A percentile compares a stretch with the other conserved stretches of the same genome.
These are phyloP conservation scores for Penicillium sp. DNA, from an alignment of 2,329 filamentous ascomycete species.

Conservation along the genomic window DNA sequence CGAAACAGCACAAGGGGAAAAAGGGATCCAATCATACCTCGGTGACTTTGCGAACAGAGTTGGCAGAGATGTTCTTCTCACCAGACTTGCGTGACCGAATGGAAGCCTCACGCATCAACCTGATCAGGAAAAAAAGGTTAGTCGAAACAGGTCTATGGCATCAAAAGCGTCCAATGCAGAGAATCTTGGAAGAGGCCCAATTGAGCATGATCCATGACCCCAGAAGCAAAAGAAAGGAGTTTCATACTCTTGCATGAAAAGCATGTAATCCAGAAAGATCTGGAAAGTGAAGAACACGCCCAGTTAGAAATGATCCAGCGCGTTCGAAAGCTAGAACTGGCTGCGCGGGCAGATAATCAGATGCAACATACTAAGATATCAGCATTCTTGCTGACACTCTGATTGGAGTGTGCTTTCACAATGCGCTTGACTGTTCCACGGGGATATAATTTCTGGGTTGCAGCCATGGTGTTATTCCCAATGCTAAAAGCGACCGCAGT, in stretches of 20 bases:
- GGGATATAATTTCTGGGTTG: constrained; percentile 71
- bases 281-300: constrained; percentile 29
- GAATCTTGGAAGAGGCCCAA: neutral
- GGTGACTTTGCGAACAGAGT: constrained; percentile 70
- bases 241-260: constrained; percentile 65
- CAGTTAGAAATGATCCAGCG: neutral
- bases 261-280: constrained; percentile 78
- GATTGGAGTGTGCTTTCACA: constrained; percentile 78
- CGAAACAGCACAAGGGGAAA: neutral
- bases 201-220: too few relatives aligned
- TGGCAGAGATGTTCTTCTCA: constrained; percentile 67
- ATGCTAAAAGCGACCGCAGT: neutral
- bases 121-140: constrained; percentile 29
- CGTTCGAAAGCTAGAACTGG: neutral
- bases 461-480: constrained; percentile 44
- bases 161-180: neutral
- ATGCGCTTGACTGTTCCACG: constrained; percentile 82
- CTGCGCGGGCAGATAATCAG: neutral
- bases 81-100: constrained; percentile 70
- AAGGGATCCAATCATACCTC: constrained; percentile 50
- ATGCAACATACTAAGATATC: constrained; percentile 65
- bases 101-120: constrained; percentile 70
- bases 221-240: too few relatives aligned
- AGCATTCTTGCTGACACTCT: constrained; percentile 73
- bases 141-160: neutral